Evolutionary conservation across 176 grass and related monocot genomes (phyloP).

Genomic region (Eragrostis curvula): DNA sequence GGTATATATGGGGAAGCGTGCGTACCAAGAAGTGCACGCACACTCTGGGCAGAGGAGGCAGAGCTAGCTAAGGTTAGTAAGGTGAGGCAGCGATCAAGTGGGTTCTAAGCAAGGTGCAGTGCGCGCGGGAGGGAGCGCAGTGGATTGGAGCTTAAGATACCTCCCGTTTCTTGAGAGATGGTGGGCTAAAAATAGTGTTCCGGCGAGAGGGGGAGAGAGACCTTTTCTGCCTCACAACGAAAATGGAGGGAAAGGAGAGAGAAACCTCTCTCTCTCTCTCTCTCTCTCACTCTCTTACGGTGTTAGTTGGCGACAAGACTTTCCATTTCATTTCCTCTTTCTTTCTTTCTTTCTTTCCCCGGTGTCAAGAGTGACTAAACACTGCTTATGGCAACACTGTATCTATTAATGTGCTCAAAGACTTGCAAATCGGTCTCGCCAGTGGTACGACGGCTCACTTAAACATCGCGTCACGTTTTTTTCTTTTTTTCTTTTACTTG

Average conservation of each 20-base stretch:
- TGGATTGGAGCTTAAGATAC: conserved; percentile 88
- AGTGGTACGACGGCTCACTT: conserved; percentile 20
- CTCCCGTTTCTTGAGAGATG: conserved; percentile 30
- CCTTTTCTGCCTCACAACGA: conserved; percentile 24
- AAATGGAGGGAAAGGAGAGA: background rate
- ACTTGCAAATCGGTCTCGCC: background rate
- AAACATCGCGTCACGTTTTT: background rate
- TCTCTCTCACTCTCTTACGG: background rate
- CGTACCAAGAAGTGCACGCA: conserved; percentile 52
- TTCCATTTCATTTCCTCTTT: background rate
- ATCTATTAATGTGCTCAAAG: conserved; percentile 8
- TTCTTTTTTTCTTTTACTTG: too few species aligned
- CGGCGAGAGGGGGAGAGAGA: background rate
- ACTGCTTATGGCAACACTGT: conserved; percentile 20
- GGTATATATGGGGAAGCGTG: conserved; percentile 56
- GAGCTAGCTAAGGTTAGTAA: conserved; percentile 4
- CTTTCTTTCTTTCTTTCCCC: too few species aligned
- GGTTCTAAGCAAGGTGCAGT: conserved; percentile 70
- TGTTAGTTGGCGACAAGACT: conserved; percentile 35
- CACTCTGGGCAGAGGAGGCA: background rate
- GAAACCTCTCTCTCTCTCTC: background rate
- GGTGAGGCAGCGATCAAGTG: conserved; percentile 74
- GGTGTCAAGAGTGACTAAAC: background rate
- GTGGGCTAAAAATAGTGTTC: conserved; percentile 52
- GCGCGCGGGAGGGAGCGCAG: background rate